phyloP scores from a whole-genome alignment of 768 basidiomycete genomes.

The Clavulina sp. region DNA sequence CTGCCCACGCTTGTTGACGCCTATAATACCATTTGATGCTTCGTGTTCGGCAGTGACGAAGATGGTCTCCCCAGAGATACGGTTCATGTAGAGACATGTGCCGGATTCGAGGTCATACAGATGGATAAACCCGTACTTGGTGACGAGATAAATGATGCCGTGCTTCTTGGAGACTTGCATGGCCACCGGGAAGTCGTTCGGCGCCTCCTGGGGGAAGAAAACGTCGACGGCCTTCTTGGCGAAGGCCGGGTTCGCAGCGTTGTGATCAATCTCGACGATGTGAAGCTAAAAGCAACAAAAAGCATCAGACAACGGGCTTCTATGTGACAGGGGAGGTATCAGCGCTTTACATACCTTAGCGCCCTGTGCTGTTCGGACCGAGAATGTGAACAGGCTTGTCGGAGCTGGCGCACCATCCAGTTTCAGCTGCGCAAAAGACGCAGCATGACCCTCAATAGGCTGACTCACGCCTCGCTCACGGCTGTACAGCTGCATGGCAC shows the following conservation, averaged over 20 bases:
- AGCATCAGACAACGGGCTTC: not conserved
- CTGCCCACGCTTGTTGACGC: conserved; percentile 99
- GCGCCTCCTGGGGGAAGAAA: conserved; percentile 96
- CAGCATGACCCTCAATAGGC: conserved; percentile 97
- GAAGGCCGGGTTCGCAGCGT: conserved; percentile 81
- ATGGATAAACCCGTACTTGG: conserved; percentile 98
- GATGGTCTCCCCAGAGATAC: conserved; percentile 97
- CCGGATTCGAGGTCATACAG: conserved; percentile 96
- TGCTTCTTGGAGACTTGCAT: conserved; percentile 98
- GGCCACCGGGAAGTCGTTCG: conserved; percentile 96
- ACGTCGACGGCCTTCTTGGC: conserved; percentile 96
- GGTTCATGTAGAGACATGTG: conserved; percentile 98
- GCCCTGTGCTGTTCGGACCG: conserved; percentile 89
- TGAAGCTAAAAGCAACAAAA: conserved; percentile 46
- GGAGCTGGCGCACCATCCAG: conserved; percentile 69
- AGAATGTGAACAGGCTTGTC: conserved; percentile 88
- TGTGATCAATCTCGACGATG: conserved; percentile 95
- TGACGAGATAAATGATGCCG: conserved; percentile 92
- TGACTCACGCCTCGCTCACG: conserved; percentile 85
- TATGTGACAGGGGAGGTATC: not conserved
- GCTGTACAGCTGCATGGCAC: conserved; percentile 93
- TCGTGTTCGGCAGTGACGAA: conserved; percentile 98
- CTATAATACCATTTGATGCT: conserved; percentile 85
- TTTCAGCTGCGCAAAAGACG: conserved; percentile 85
- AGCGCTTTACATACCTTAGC: conserved; percentile 56